phyloP scores from a whole-genome alignment of 2,329 filamentous ascomycete genomes.

The Sclerotinia subarctica region DNA sequence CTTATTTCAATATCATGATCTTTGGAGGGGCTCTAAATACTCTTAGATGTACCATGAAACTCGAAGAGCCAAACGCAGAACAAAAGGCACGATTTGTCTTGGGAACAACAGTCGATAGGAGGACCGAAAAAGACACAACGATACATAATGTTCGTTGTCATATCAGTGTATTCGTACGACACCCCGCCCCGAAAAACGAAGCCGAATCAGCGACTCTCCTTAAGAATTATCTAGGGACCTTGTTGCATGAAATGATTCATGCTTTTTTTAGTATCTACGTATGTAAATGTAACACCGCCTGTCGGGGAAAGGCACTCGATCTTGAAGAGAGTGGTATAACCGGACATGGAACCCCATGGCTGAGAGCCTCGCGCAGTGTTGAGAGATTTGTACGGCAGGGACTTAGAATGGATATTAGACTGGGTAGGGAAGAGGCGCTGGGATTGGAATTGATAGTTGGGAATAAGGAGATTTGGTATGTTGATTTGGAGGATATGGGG shows the following conservation, averaged over 20 bases:
- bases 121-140: not conserved
- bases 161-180: slow-evolving; percentile 1
- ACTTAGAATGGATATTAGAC: slow-evolving; percentile 7
- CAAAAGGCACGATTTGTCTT: not conserved
- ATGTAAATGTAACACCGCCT: slow-evolving; percentile 3
- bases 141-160: slow-evolving; percentile 6
- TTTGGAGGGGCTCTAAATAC: slow-evolving; percentile 17
- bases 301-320: not conserved
- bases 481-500: slow-evolving; percentile 7
- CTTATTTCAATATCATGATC: slow-evolving; percentile 14
- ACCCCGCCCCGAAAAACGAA: not conserved
- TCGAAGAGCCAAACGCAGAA: not conserved
- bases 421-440: slow-evolving; percentile 16
- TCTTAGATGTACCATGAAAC: slow-evolving; percentile 8
- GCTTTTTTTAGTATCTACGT: slow-evolving; percentile 21
- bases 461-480: slow-evolving; percentile 13
- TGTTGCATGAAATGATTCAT: slow-evolving; percentile 20
- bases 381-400: slow-evolving; percentile 1
- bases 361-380: slow-evolving; percentile 2
- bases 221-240: slow-evolving; percentile 12
- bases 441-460: slow-evolving; percentile 7
- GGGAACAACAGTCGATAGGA: slow-evolving; percentile 14
- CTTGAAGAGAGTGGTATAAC: slow-evolving; percentile 13
- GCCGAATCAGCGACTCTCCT: not conserved
- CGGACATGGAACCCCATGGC: slow-evolving; percentile 7